These are phyloP conservation scores for Picocystis salinarum DNA, from an alignment of 139 green algal species.

Conservation along the genomic window DNA sequence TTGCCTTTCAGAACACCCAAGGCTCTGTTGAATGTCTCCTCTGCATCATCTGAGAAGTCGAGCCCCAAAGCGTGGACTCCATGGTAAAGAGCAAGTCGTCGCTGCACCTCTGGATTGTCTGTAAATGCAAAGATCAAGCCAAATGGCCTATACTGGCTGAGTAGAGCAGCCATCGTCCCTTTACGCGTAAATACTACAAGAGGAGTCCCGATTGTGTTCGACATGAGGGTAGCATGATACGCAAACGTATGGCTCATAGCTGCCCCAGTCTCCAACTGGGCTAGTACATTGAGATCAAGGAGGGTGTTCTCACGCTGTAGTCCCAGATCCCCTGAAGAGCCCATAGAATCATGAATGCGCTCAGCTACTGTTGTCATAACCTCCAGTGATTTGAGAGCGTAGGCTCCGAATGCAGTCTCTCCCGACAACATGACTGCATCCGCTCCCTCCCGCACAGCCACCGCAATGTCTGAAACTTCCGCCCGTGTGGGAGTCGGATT, in stretches of 20 bases:
- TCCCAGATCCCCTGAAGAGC: too few species aligned
- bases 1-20: constrained; percentile 35
- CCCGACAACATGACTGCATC: constrained; percentile 71
- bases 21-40: constrained; percentile 17
- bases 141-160: constrained; percentile 66
- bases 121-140: constrained; percentile 62
- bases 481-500: constrained; percentile 57
- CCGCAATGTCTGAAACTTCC: constrained; percentile 61
- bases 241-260: constrained; percentile 56
- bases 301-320: too few species aligned
- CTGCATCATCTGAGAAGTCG: not conserved
- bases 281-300: too few species aligned
- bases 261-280: too few species aligned
- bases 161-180: constrained; percentile 60
- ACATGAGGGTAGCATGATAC: constrained; percentile 67
- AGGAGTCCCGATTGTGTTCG: constrained; percentile 59
- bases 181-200: constrained; percentile 63
- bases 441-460: constrained; percentile 52
- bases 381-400: constrained; percentile 8
- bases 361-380: too few species aligned
- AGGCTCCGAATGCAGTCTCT: constrained; percentile 48
- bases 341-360: too few species aligned
- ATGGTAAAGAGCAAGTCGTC: constrained; percentile 60
- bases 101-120: constrained; percentile 51
- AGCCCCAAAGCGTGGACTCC: constrained; percentile 13